Conservation (phyloP, 1,284 basidiomycete species). For the Laetiporus sulphureus region DNA sequence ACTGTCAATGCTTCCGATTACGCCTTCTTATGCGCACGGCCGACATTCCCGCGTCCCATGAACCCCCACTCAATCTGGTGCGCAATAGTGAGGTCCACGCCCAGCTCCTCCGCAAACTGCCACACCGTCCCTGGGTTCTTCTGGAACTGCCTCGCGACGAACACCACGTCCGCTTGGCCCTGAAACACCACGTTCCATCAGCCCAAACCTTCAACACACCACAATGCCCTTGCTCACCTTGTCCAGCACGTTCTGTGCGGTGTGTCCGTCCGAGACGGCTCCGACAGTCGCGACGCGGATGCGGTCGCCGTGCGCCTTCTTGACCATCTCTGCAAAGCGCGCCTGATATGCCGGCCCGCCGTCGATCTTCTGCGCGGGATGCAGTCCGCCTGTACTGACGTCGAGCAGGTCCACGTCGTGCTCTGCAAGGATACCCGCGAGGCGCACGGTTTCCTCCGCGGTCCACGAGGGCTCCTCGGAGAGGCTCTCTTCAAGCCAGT, state of each 20-base stretch:
- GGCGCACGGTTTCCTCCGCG: slow-evolving; percentile 44
- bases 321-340: slow-evolving; percentile 44
- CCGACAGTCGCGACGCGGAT: slow-evolving; percentile 56
- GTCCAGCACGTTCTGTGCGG: slow-evolving; percentile 58
- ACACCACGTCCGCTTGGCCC: slow-evolving; percentile 28
- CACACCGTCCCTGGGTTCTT: slow-evolving; percentile 43
- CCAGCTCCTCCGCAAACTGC: slow-evolving; percentile 42
- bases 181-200: slow-evolving; percentile 1
- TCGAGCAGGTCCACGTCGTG: slow-evolving; percentile 54
- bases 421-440: slow-evolving; percentile 43
- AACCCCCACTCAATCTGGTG: slow-evolving; percentile 45
- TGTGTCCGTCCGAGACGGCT: slow-evolving; percentile 46
- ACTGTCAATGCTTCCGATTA: no score
- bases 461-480: slow-evolving; percentile 43
- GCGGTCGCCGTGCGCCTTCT: slow-evolving; percentile 33
- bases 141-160: slow-evolving; percentile 45
- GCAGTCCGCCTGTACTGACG: slow-evolving; percentile 45
- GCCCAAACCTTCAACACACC: not conserved
- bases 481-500: slow-evolving; percentile 46
- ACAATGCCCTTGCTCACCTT: slow-evolving; percentile 10
- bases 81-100: slow-evolving; percentile 32
- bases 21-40: not conserved
- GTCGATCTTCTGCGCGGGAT: slow-evolving; percentile 28
- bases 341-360: slow-evolving; percentile 38
- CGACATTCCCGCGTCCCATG: slow-evolving; percentile 8